phyloP scores from a whole-genome alignment of 176 grass and related monocot species.

The Triticum turgidum region DNA sequence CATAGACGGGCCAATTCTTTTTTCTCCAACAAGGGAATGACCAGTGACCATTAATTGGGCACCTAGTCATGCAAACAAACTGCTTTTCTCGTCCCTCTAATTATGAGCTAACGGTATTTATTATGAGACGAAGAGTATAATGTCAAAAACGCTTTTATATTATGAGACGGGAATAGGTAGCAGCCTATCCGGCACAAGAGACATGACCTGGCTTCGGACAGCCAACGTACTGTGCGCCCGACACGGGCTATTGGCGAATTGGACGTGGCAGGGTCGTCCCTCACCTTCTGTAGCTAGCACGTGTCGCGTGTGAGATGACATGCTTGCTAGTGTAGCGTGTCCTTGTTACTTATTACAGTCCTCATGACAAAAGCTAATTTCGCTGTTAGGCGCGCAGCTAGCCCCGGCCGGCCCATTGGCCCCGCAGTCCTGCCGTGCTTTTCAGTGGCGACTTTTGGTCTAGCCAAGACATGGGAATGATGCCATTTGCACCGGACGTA shows the following conservation, averaged over 20 bases:
- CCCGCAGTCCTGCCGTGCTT: constrained; percentile 14
- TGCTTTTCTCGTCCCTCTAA: not conserved
- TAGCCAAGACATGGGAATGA: constrained; percentile 32
- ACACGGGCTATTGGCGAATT: constrained; percentile 10
- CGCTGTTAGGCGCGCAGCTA: constrained; percentile 1
- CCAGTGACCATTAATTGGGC: too few relatives aligned
- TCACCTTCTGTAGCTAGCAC: not conserved
- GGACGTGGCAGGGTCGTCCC: not conserved
- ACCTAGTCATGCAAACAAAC: not conserved
- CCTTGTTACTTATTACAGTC: not conserved
- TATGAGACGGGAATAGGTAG: too few relatives aligned
- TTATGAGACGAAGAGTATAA: too few relatives aligned
- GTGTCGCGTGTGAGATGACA: not conserved
- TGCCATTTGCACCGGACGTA: constrained; percentile 25
- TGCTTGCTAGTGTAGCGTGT: not conserved
- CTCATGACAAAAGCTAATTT: not conserved
- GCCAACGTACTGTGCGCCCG: not conserved
- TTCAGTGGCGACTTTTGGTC: constrained; percentile 51
- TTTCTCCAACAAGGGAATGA: not conserved
- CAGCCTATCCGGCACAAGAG: not conserved
- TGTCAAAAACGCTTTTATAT: too few relatives aligned
- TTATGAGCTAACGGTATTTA: not conserved
- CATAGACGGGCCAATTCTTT: not conserved
- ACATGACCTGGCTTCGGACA: not conserved
- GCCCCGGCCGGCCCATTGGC: not conserved